Evolutionary conservation across 1,284 basidiomycete genomes (phyloP).

Genomic region (Cryptococcus maquisensis): DNA sequence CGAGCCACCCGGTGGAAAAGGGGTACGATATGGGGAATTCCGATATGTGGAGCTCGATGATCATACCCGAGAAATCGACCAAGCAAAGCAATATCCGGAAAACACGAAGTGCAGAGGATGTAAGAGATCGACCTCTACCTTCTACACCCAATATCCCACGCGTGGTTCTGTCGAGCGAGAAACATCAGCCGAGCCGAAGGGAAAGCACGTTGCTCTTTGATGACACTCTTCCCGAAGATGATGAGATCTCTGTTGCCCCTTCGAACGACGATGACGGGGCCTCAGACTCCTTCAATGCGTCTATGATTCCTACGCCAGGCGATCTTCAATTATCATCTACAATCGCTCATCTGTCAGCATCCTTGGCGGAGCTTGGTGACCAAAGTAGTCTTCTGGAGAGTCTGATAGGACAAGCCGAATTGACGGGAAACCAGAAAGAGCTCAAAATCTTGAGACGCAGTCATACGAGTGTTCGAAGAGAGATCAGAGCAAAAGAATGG

Average conservation of each 20-base stretch:
- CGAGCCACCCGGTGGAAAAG: not conserved
- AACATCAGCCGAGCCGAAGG: constrained; percentile 7
- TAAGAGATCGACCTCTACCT: constrained; percentile 14
- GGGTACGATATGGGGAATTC: not conserved
- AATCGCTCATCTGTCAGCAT: constrained; percentile 68
- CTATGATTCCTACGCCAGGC: constrained; percentile 65
- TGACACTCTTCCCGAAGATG: constrained; percentile 28
- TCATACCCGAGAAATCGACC: constrained; percentile 11
- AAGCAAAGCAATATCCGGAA: constrained; percentile 12
- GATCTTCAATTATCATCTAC: constrained; percentile 80
- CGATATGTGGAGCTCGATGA: constrained; percentile 22
- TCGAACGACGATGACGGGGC: constrained; percentile 49
- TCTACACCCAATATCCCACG: constrained; percentile 6
- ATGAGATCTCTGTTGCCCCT: not conserved
- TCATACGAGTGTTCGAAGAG: constrained; percentile 71
- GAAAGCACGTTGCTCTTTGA: constrained; percentile 39
- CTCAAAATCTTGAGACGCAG: constrained; percentile 75
- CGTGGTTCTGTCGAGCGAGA: not conserved
- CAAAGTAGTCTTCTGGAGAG: constrained; percentile 80
- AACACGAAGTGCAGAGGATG: constrained; percentile 36
- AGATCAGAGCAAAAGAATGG: constrained; percentile 77
- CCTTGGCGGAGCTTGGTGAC: constrained; percentile 68
- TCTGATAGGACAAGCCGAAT: constrained; percentile 85
- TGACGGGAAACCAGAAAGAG: constrained; percentile 84
- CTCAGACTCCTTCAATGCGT: constrained; percentile 52